Conservation (phyloP, 805 yeast species). For the Ogataea ganodermae region DNA sequence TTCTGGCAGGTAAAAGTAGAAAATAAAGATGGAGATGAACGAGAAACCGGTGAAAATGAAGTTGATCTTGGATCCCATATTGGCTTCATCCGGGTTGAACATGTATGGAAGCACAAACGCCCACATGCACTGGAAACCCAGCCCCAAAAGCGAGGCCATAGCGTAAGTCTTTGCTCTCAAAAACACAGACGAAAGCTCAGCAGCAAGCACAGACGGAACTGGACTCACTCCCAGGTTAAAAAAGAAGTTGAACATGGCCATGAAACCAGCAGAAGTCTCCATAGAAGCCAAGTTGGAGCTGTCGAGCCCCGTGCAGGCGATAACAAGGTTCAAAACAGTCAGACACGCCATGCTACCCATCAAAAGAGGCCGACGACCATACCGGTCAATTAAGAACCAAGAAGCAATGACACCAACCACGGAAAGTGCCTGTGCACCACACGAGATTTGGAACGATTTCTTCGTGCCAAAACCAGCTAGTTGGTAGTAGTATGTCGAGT, state of each 20-base stretch:
- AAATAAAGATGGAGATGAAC: slow-evolving; percentile 40
- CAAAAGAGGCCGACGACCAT: slow-evolving; percentile 42
- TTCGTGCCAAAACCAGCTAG: slow-evolving; percentile 48
- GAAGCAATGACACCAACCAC: slow-evolving; percentile 35
- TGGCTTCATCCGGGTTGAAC: slow-evolving; percentile 48
- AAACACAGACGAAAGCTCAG: slow-evolving; percentile 42
- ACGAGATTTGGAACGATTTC: slow-evolving; percentile 37
- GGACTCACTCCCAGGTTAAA: slow-evolving; percentile 37
- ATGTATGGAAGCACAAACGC: slow-evolving; percentile 48
- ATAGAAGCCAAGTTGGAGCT: slow-evolving; percentile 25
- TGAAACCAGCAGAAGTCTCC: slow-evolving; percentile 31
- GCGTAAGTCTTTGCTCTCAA: slow-evolving; percentile 45
- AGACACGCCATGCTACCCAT: slow-evolving; percentile 31
- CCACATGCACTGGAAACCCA: slow-evolving; percentile 36
- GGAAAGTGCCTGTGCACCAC: slow-evolving; percentile 38
- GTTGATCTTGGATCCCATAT: slow-evolving; percentile 52
- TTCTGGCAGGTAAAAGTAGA: slow-evolving; percentile 58
- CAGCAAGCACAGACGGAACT: slow-evolving; percentile 31
- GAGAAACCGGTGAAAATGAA: slow-evolving; percentile 47
- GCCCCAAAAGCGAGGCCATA: slow-evolving; percentile 34
- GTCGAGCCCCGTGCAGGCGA: slow-evolving; percentile 31
- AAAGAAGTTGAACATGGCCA: slow-evolving; percentile 27
- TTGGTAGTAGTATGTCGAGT: slow-evolving; percentile 49
- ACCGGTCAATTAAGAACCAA: slow-evolving; percentile 42
- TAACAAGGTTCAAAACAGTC: slow-evolving; percentile 26